These are phyloP conservation scores for Verticillium tricorpus DNA, from an alignment of 2,329 filamentous ascomycete genomes.

Conservation along the genomic window DNA sequence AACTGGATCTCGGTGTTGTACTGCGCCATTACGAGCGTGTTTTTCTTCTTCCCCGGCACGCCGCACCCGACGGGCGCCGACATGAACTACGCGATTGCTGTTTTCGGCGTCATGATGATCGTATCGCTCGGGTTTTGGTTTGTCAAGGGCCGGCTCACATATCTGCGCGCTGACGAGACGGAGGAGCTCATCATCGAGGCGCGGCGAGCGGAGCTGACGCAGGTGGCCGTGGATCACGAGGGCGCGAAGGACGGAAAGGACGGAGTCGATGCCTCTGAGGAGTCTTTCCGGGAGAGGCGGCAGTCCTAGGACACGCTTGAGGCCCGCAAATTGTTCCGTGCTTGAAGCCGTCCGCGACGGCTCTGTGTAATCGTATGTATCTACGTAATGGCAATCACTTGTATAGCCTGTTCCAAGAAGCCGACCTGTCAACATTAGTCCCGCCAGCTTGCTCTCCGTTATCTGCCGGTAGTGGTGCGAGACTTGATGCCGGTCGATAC, in stretches of 20 bases:
- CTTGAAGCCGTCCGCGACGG: not conserved
- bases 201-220: slow-evolving; percentile 4
- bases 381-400: too few species aligned
- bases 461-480: too few species aligned
- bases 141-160: slow-evolving; percentile 36
- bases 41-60: slow-evolving; percentile 47
- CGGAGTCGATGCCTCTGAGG: not conserved
- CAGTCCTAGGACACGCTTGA: not conserved
- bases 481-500: too few species aligned
- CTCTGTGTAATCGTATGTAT: not conserved
- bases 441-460: too few species aligned
- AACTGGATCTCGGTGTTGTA: slow-evolving; percentile 48
- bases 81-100: slow-evolving; percentile 55
- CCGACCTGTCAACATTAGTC: too few species aligned
- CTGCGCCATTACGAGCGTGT: slow-evolving; percentile 46
- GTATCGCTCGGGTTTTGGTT: slow-evolving; percentile 47
- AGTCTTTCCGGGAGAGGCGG: not conserved
- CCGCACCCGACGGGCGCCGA: slow-evolving; percentile 41
- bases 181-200: slow-evolving; percentile 5
- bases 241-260: not conserved
- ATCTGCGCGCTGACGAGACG: slow-evolving; percentile 13
- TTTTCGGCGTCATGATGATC: slow-evolving; percentile 51
- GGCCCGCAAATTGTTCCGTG: not conserved
- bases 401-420: too few species aligned
- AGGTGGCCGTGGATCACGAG: not conserved